phyloP scores from a whole-genome alignment of 2,329 filamentous ascomycete genomes.

The Exserohilum turcica region DNA sequence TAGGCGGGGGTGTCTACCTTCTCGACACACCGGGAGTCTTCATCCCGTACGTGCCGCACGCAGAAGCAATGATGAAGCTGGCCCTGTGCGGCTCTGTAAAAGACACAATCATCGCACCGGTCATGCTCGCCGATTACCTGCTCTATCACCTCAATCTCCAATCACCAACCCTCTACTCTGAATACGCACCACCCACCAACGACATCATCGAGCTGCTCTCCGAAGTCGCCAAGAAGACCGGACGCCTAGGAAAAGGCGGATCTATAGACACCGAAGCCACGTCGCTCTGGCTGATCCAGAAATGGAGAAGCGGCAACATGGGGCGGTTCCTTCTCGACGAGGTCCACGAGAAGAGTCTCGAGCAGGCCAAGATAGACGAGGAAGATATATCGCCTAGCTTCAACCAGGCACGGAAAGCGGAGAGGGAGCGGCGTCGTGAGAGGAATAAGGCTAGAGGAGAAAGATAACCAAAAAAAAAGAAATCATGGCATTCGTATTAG shows the following conservation, averaged over 20 bases:
- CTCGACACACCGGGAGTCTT: slow-evolving; percentile 96
- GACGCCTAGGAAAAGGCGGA: slow-evolving; percentile 76
- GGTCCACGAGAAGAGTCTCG: slow-evolving; percentile 65
- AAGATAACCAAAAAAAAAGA: slow-evolving; percentile 10
- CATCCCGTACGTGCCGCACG: slow-evolving; percentile 83
- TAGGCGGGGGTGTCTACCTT: slow-evolving; percentile 71
- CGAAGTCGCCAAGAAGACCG: slow-evolving; percentile 73
- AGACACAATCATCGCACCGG: slow-evolving; percentile 78
- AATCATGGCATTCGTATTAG: background rate
- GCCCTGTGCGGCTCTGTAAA: slow-evolving; percentile 89
- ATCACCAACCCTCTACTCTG: slow-evolving; percentile 65
- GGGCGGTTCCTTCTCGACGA: slow-evolving; percentile 82
- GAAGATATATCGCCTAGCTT: slow-evolving; percentile 60
- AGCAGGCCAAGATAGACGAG: slow-evolving; percentile 56
- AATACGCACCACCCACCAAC: slow-evolving; percentile 81
- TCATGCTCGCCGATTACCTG: slow-evolving; percentile 86
- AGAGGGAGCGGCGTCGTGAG: slow-evolving; percentile 59
- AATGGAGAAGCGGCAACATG: slow-evolving; percentile 78
- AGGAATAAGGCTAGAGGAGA: slow-evolving; percentile 33
- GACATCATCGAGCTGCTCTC: slow-evolving; percentile 76
- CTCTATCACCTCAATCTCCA: slow-evolving; percentile 80
- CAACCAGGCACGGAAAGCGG: slow-evolving; percentile 70
- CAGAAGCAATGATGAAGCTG: slow-evolving; percentile 93
- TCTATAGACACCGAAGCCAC: slow-evolving; percentile 71
- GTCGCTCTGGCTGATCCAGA: slow-evolving; percentile 78